Base-by-base conservation (phyloP, 1,139 yeast genomes). In the Trichomonascaceae sp. region DNA sequence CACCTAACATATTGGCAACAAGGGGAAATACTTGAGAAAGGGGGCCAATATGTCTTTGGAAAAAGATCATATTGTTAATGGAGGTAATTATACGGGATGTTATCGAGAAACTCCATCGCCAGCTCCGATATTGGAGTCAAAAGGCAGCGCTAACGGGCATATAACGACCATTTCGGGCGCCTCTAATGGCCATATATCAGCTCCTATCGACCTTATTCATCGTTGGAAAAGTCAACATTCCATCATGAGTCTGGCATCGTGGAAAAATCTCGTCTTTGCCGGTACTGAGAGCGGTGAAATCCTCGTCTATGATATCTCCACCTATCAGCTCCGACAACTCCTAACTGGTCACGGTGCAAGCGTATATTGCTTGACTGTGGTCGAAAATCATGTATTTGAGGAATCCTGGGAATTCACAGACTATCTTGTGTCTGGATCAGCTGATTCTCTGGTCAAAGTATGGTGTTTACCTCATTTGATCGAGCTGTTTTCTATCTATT, bases 281-380 rank as follows among this genome's bases (percentile, higher is more conserved):
- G 99, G 99, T n/a, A 88, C 97, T 0, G 96, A 91, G 63, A 87
- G 86, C 63, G 87, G 95, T n/a, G 81, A 81, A 62, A 85, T 93
- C 50, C 70, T 88, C 22, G 83, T 88, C 1, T 84, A 79, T 64
- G 91, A 88, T 63, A 73, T 87, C 57, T 70, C 70, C n/a, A 82
- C 85, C 0, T 91, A 80, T 66, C 82, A 83, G 57, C 75, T 74
- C 52, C 73, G 71, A 44, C 74, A 74, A 38, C 58, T 63, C 1
- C 65, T 80, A 12, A 69, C 69, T 12, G 88, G 86, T 15, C 90
- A 87, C 66, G 75, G 82, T 0, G 84, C 88, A 1, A 83, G 95
- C 18, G 87, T 93, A 6, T 74, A 90, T 49, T 84, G 91, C 63
- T 70, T 88, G 56, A 74, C 81, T 15, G 73, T 83, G 8, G 53